Evolutionary conservation across 2,329 filamentous ascomycete species (phyloP).

Genomic region (Talaromyces sp.): DNA sequence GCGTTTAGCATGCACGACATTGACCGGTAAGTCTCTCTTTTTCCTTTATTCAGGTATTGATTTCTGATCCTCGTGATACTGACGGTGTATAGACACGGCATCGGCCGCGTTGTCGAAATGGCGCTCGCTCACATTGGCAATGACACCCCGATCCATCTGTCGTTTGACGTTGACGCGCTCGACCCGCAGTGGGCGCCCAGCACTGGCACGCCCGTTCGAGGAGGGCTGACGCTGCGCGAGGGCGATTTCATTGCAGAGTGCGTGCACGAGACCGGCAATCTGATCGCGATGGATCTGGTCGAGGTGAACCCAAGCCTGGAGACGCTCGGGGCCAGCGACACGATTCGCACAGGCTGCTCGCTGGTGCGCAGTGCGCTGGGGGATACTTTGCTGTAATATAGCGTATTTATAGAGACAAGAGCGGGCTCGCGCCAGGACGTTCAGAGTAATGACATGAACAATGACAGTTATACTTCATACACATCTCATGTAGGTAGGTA

Average conservation of each 20-base stretch:
- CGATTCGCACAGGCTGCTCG: conserved; percentile 83
- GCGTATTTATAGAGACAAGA: background rate
- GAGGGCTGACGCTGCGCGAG: conserved; percentile 87
- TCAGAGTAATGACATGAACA: background rate
- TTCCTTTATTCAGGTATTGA: too few species aligned
- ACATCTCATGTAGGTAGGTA: too few species aligned
- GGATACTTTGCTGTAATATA: conserved; percentile 71
- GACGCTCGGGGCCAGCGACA: conserved; percentile 69
- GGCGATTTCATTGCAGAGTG: conserved; percentile 94
- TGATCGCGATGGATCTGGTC: conserved; percentile 75
- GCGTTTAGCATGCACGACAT: conserved; percentile 99
- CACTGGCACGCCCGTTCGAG: conserved; percentile 90
- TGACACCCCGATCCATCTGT: conserved; percentile 94
- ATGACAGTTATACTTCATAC: background rate
- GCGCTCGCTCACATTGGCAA: conserved; percentile 90
- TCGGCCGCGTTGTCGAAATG: conserved; percentile 96
- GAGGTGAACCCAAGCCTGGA: conserved; percentile 74
- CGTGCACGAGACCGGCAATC: conserved; percentile 71
- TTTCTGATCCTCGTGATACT: too few species aligned
- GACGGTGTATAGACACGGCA: conserved; percentile 63
- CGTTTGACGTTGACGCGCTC: conserved; percentile 93
- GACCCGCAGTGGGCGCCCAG: conserved; percentile 95
- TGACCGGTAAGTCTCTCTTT: conserved; percentile 59
- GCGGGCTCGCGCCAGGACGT: too few species aligned
- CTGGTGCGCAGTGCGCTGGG: conserved; percentile 87